Conservation (phyloP, 192 early-diverging fungal genomes). For the Backusella tuberculispora region DNA sequence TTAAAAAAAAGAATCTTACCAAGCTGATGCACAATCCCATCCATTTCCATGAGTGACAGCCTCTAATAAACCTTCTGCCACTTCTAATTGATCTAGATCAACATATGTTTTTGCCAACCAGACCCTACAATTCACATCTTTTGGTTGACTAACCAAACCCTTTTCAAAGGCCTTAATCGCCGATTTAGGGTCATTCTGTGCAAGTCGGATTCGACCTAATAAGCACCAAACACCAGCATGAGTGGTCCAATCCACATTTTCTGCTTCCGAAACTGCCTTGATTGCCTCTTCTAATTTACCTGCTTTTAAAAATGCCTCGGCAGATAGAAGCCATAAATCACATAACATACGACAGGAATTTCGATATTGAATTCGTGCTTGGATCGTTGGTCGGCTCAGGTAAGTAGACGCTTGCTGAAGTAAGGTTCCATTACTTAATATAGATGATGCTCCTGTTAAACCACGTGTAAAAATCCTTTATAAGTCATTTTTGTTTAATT, state of each 20-base stretch:
- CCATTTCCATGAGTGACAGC: constrained; percentile 53
- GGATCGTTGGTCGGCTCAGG: constrained; percentile 35
- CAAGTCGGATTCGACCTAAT: constrained; percentile 47
- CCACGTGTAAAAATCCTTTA: constrained; percentile 15
- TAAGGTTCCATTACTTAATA: constrained; percentile 35
- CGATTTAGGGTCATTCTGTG: constrained; percentile 41
- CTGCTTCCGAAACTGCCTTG: constrained; percentile 60
- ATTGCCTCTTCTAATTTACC: constrained; percentile 56
- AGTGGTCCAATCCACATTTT: constrained; percentile 47
- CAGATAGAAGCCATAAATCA: constrained; percentile 60
- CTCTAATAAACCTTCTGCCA: constrained; percentile 60
- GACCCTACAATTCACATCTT: constrained; percentile 47
- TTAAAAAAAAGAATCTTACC: constrained; percentile 37
- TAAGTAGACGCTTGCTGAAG: constrained; percentile 32
- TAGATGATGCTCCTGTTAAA: constrained; percentile 31
- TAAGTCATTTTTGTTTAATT: constrained; percentile 13
- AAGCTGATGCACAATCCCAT: constrained; percentile 66
- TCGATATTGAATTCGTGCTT: constrained; percentile 40
- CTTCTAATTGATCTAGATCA: constrained; percentile 46
- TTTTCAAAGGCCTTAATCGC: constrained; percentile 57
- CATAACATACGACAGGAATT: constrained; percentile 48
- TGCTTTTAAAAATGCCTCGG: constrained; percentile 49
- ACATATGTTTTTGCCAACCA: constrained; percentile 52
- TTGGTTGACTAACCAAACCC: constrained; percentile 48
- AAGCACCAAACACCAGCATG: constrained; percentile 61